Conservation (phyloP, 2,329 filamentous ascomycete species). For the Phyllosticta paracitricarpa region DNA sequence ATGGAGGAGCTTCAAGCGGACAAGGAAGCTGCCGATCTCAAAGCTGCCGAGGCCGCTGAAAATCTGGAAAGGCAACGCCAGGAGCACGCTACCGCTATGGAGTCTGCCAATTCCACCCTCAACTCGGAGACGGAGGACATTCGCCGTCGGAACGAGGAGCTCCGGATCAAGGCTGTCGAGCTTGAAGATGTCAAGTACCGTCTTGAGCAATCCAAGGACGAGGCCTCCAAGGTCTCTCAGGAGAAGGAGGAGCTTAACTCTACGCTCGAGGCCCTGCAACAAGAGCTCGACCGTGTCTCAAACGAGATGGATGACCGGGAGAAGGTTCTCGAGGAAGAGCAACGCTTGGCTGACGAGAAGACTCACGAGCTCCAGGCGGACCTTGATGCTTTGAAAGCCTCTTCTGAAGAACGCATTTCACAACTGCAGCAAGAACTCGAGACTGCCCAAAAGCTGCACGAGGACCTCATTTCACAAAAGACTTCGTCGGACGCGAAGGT, state of each 20-base stretch:
- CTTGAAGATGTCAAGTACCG: slow-evolving; percentile 9
- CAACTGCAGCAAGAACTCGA: slow-evolving; percentile 3
- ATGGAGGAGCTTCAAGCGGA: slow-evolving; percentile 10
- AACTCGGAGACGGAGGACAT: slow-evolving; percentile 9
- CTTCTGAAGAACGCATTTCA: neutral
- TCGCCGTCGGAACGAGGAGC: slow-evolving; percentile 4
- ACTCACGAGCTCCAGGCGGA: slow-evolving; percentile 3
- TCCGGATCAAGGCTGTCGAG: slow-evolving; percentile 10
- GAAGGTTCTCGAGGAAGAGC: slow-evolving; percentile 5
- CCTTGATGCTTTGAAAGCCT: slow-evolving; percentile 1
- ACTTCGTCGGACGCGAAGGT: neutral
- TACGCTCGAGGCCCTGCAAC: slow-evolving; percentile 6
- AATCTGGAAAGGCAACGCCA: neutral
- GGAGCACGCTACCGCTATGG: slow-evolving; percentile 1
- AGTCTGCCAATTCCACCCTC: neutral
- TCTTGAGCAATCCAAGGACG: slow-evolving; percentile 7
- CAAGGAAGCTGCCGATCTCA: slow-evolving; percentile 5
- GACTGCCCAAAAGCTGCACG: slow-evolving; percentile 1
- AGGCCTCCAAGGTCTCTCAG: slow-evolving; percentile 1
- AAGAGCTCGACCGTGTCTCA: slow-evolving; percentile 6
- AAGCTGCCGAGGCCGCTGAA: slow-evolving; percentile 5
- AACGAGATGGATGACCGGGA: slow-evolving; percentile 5
- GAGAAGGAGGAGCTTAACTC: slow-evolving; percentile 7
- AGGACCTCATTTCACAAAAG: slow-evolving; percentile 4
- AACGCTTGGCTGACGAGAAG: slow-evolving; percentile 4